Evolutionary conservation across 1,284 basidiomycete species (phyloP).

Genomic region (Puccinia novopanici): DNA sequence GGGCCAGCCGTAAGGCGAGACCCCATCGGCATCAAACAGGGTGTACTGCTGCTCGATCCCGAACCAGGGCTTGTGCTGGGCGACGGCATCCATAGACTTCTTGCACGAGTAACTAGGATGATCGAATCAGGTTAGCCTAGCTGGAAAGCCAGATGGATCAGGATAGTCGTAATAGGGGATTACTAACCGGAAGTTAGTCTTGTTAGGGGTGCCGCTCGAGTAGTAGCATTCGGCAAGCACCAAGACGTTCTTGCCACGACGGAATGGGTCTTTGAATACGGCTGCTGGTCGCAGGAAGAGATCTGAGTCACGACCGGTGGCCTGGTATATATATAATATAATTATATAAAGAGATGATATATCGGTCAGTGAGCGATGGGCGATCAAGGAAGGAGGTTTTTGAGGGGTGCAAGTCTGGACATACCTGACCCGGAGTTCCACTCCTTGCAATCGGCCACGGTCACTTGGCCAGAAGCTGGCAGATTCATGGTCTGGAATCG

Average conservation of each 20-base stretch:
- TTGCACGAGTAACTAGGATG: constrained; percentile 62
- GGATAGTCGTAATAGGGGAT: too few species aligned
- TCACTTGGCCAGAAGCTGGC: constrained; percentile 45
- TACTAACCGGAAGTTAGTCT: constrained; percentile 86
- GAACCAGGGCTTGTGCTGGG: constrained; percentile 85
- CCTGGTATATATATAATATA: constrained; percentile 61
- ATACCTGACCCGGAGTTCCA: constrained; percentile 94
- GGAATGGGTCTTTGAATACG: too few species aligned
- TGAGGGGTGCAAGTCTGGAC: background rate
- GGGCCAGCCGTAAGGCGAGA: constrained; percentile 88
- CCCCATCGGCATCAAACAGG: constrained; percentile 88
- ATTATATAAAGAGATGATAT: too few species aligned
- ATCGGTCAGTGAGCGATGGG: background rate
- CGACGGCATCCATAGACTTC: constrained; percentile 84
- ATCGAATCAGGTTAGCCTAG: too few species aligned
- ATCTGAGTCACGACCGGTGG: constrained; percentile 91
- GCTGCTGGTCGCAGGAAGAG: constrained; percentile 95
- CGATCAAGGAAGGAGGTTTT: too few species aligned
- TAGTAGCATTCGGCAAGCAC: constrained; percentile 95
- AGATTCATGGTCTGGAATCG: constrained; percentile 76
- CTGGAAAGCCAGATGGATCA: too few species aligned
- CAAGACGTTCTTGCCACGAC: constrained; percentile 94
- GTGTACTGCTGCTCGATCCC: too few species aligned
- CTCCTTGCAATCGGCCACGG: constrained; percentile 71
- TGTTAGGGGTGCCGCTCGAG: constrained; percentile 97